Evolutionary conservation across 768 basidiomycete species (phyloP).

Genomic region (Antrodiella citrinella): DNA sequence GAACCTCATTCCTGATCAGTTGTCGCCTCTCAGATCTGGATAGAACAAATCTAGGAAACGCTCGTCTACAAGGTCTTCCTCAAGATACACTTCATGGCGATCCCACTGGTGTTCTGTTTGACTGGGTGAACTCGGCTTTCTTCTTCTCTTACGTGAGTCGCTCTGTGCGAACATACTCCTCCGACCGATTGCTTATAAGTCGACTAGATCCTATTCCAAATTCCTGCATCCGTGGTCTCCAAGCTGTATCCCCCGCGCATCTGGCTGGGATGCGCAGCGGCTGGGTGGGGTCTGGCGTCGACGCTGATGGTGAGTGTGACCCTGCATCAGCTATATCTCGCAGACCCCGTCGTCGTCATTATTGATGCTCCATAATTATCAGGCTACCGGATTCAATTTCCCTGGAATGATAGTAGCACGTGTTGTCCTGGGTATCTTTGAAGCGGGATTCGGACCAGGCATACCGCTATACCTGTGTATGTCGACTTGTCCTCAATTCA

Average conservation of each 20-base stretch:
- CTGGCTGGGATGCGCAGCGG: conserved; percentile 57
- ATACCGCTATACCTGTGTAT: conserved; percentile 74
- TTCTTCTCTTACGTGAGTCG: conserved; percentile 66
- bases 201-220: conserved; percentile 54
- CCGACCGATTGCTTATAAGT: neutral
- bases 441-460: conserved; percentile 70
- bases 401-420: conserved; percentile 49
- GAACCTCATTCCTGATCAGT: neutral
- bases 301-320: conserved; percentile 49
- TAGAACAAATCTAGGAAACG: conserved; percentile 74
- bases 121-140: conserved; percentile 72
- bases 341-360: neutral
- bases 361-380: conserved; percentile 4
- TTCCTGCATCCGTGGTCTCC: conserved; percentile 57
- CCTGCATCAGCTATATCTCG: neutral
- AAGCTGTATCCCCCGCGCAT: conserved; percentile 62
- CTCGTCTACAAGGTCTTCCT: conserved; percentile 63
- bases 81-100: conserved; percentile 60
- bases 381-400: conserved; percentile 59
- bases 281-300: conserved; percentile 74
- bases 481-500: conserved; percentile 16
- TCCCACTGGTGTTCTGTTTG: conserved; percentile 58
- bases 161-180: neutral
- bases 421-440: conserved; percentile 65
- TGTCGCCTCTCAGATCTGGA: conserved; percentile 40